Evolutionary conservation across 2,329 filamentous ascomycete genomes (phyloP), one percentile per base, ranked within the genome.

Genomic region (Hymenoscyphus repandus): DNA sequence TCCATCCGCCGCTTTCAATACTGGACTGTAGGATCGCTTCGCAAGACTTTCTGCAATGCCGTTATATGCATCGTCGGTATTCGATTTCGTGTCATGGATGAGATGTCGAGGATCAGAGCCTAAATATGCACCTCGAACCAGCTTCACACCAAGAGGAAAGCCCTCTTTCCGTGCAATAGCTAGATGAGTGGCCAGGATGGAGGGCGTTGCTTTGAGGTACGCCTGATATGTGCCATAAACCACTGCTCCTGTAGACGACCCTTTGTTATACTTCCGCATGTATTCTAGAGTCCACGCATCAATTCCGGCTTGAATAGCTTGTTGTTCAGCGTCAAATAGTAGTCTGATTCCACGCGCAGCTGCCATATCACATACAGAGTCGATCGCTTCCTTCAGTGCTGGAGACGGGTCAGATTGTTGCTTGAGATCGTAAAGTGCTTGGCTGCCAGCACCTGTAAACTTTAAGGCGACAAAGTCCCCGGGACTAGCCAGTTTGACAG

Each of bases 261-360:
- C 72, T 55, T 73, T 78, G 71, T 95, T 95, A 73, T 88, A 91
- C 64, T 79, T 82, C 60, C 80, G 79, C 73, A 90, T 88, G 59
- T 90, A 85, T n/a, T 77, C 71, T 45, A 93, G 69, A 5, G 85
- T 88, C 86, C 90, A 92, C 59, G 81, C 78, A 65, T 93, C 85
- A 54, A 95, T 92, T 6, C 89, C 89, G 5, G 78, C 72, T 69
- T 95, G 88, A 30, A 93, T 78, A 49, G 80, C 77, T 50, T 85
- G 83, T 68, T 95, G 89, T 69, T 96, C 91, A 1, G 90, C 91
- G 56, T 95, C 89, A 55, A 95, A 89, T 2, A 95, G 79, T 1
- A 96, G 76, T 2, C 81, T 78, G 2, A 95, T 81, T 20, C 84
- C 81, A 46, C 84, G 82, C 34, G 79, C 72, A 2, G 80, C 76